phyloP scores from a whole-genome alignment of 192 early-diverging fungal genomes.

The Chytriomyces hyalinus region DNA sequence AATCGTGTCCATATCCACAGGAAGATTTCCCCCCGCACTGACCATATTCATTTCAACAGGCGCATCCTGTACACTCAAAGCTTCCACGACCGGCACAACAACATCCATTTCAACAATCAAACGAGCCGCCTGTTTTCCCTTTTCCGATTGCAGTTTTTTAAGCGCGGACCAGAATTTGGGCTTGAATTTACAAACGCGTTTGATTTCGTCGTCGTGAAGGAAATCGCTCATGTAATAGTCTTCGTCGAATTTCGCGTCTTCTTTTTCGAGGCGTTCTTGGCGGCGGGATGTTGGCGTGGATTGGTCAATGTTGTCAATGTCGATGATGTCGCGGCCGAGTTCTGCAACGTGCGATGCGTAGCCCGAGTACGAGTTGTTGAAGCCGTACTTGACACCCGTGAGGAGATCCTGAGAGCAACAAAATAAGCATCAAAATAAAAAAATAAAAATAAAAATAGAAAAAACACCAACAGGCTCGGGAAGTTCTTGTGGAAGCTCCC shows the following conservation, averaged over 20 bases:
- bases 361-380: conserved; percentile 84
- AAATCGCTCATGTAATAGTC: conserved; percentile 93
- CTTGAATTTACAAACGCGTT: conserved; percentile 73
- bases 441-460: conserved; percentile 10
- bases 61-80: conserved; percentile 11
- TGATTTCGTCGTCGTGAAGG: conserved; percentile 86
- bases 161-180: conserved; percentile 68
- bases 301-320: conserved; percentile 53
- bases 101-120: conserved; percentile 5
- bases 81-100: not conserved
- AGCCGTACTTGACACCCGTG: conserved; percentile 76
- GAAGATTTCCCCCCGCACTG: conserved; percentile 24
- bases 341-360: conserved; percentile 69
- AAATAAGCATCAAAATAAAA: not conserved
- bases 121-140: not conserved
- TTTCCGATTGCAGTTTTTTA: conserved; percentile 66
- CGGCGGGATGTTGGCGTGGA: conserved; percentile 61
- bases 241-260: conserved; percentile 88
- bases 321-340: conserved; percentile 58
- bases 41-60: conserved; percentile 31
- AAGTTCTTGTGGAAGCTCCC: conserved; percentile 83
- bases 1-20: conserved; percentile 16
- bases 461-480: conserved; percentile 44
- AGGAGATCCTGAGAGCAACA: conserved; percentile 39
- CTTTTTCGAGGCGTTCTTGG: conserved; percentile 64